Evolutionary conservation across 495 filamentous ascomycete genomes (phyloP), one percentile per base, ranked within the genome.

Genomic region (Penicillium bovifimosum): DNA sequence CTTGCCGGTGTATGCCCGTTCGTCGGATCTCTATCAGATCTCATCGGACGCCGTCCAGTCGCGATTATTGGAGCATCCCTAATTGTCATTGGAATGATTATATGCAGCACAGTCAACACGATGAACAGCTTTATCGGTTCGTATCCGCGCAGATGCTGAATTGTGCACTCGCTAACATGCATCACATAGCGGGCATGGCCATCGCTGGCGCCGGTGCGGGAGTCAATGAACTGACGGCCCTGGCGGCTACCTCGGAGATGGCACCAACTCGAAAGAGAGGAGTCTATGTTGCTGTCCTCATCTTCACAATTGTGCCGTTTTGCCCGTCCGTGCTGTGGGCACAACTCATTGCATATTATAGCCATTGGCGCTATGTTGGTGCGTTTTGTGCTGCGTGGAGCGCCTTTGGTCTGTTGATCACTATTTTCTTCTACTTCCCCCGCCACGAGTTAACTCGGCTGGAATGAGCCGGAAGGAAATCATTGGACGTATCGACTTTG

Each of bases 71-170:
- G 86, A 1, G 77, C 75, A 9, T 40, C 62, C 8, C 76, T 85
- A 26, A 70, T 88, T 48, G 75, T 84, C 36, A 41, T 87, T 29
- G 86, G 84, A n/a, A 83, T 84, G 70, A 80, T 86, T 29, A 70
- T 88, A 24, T 78, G 76, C 54, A 78, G 78, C 24, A 85, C 83
- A 7, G 85, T 85, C 2, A 53, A 82, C 14, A 75, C 56, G 2
- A 90, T 88, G 85, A 83, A 84, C 54, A 72, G 70, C 46, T 87
- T 87, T 57, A 87, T 89, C 47, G 78, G 84, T 85, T 67, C 53
- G 76, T 51, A 48, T 53, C 44, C 14, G 51, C 48, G 13, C 35
- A 41, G 11, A 14, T 6, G 9, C 2, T 2, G 6, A 9, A 11
- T 5, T 24, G 14, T 3, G 13, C 17, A 32, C 20, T 24, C 36